Evolutionary conservation across 225 moss, liverwort and hornwort species (phyloP).

Genomic region (Lunularia cruciata): DNA sequence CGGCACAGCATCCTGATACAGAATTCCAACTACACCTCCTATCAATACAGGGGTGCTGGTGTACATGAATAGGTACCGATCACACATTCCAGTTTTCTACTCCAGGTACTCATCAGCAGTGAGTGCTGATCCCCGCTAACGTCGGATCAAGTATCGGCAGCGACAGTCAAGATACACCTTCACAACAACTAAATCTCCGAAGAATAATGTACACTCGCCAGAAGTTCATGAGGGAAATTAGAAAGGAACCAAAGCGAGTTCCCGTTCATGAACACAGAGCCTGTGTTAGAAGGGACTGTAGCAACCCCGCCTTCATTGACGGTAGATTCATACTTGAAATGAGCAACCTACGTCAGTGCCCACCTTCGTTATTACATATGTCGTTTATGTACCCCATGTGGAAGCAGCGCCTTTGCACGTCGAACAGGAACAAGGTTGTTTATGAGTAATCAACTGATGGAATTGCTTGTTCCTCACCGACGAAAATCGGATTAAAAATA

Average conservation of each 20-base stretch:
- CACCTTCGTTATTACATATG: neutral
- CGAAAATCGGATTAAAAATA: neutral
- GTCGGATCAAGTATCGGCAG: neutral
- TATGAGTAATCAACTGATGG: neutral
- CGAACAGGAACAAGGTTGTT: neutral
- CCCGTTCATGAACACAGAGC: conserved; percentile 8
- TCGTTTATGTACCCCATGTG: conserved; percentile 20
- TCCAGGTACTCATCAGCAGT: neutral
- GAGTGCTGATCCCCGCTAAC: neutral
- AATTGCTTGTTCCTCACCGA: neutral
- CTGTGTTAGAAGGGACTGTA: neutral
- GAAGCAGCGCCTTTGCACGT: conserved; percentile 7
- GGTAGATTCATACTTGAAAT: conserved; percentile 4
- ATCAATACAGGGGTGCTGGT: neutral
- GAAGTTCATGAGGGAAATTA: neutral
- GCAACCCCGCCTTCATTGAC: neutral
- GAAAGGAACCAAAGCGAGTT: neutral
- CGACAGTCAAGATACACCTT: neutral
- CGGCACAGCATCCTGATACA: neutral
- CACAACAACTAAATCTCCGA: neutral
- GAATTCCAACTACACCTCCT: neutral
- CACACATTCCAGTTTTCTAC: neutral
- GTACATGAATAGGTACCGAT: conserved; percentile 5
- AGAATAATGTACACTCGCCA: conserved; percentile 23
- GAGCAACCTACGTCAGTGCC: neutral